Base-by-base conservation (phyloP, 768 basidiomycete species). In the Gyrodon lividus region DNA sequence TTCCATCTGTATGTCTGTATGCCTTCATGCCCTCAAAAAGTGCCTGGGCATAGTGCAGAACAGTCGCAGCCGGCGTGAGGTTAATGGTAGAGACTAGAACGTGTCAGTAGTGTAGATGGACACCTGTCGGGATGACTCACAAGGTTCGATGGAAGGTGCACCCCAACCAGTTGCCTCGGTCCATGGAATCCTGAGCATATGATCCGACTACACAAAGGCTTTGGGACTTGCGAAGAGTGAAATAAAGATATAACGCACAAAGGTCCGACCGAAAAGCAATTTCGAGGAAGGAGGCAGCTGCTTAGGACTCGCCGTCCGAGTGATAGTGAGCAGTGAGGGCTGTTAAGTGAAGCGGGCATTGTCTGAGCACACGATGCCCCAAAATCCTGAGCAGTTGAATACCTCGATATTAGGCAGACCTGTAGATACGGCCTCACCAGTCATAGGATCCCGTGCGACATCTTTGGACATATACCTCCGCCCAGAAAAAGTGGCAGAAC, bases 11-110 rank as follows among this genome's bases (percentile, higher is more conserved):
- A 57, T 86, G 82, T 43, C 85, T 77, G 73, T 96, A 98, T 1
- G 95, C 95, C 68, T 98, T 98, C 82, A 97, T 83, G 16, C 95
- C 92, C 68, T 98, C 95, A 64, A 98, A 96, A 41, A 87, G 76
- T 41, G 87, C 81, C 60, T 93, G 92, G 0, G 93, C 93, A 72
- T 98, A 98, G 68, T 98, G 95, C 52, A 98, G 75, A 17, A 94
- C 94, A 52, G 89, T 82, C 66, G 74, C 79, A 61, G 66, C 53
- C 6, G 69, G 68, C 23, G 51, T 43, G 41, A 69, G 56, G 41
- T 46, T 59, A 19, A 69, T 55, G 38, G 63, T 19, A 14, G 59
- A 48, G 43, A 55, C 66, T 69, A 20, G 6, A 46, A 10, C 37
- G n/a, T 10, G 56, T 61, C 51, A 58, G 39, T n/a, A 20, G n/a